phyloP scores from a whole-genome alignment of 2,329 filamentous ascomycete genomes.

The Penicillium rolfsii region DNA sequence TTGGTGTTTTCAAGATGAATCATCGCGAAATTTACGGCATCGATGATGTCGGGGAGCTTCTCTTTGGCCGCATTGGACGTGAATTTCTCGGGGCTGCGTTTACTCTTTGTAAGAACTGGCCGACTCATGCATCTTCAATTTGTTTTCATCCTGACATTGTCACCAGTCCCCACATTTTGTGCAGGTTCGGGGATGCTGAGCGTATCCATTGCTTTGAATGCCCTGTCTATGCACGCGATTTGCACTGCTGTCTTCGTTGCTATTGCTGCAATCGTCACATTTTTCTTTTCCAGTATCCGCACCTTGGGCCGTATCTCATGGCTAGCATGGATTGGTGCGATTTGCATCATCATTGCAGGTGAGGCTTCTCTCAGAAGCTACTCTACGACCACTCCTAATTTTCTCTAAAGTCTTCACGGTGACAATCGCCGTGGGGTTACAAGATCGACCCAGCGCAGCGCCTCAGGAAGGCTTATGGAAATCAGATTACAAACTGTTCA shows the following conservation, averaged over 20 bases:
- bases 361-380: background rate
- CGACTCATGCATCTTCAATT: background rate
- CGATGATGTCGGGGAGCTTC: slow-evolving; percentile 11
- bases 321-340: slow-evolving; percentile 12
- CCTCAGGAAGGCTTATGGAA: slow-evolving; percentile 2
- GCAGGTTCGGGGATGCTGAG: slow-evolving; percentile 13
- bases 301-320: slow-evolving; percentile 15
- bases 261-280: slow-evolving; percentile 14
- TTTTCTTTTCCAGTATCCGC: slow-evolving; percentile 12
- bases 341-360: slow-evolving; percentile 8
- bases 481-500: slow-evolving; percentile 7
- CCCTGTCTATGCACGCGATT: slow-evolving; percentile 8
- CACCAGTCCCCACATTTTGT: slow-evolving; percentile 11
- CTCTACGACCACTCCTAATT: background rate
- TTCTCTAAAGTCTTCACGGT: background rate
- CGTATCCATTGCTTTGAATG: slow-evolving; percentile 15
- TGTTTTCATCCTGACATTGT: background rate
- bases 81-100: slow-evolving; percentile 6
- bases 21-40: slow-evolving; percentile 12
- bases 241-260: slow-evolving; percentile 16
- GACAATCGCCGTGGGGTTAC: slow-evolving; percentile 2
- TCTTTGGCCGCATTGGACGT: slow-evolving; percentile 9
- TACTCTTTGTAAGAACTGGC: slow-evolving; percentile 4
- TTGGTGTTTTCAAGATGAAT: slow-evolving; percentile 11
- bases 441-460: slow-evolving; percentile 6